Evolutionary conservation across 208 protist species (phyloP).

Genomic region (Porcisia hertigi): DNA sequence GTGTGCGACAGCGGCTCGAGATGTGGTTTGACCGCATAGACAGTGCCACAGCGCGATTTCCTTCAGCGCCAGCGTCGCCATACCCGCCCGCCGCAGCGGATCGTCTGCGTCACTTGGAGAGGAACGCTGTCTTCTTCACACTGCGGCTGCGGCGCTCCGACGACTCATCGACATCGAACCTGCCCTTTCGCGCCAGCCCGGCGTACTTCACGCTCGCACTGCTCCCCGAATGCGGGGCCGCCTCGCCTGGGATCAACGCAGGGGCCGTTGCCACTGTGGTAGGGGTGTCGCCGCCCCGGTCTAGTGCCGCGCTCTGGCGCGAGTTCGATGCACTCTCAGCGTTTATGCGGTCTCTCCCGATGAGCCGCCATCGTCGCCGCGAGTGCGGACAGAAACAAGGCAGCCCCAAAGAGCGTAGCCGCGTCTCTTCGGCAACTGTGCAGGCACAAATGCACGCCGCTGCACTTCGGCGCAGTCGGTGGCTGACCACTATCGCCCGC

Average conservation of each 20-base stretch:
- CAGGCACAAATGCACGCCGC: slow-evolving; percentile 5
- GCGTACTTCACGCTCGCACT: slow-evolving; percentile 9
- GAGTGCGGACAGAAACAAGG: neutral
- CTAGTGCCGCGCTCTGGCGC: slow-evolving; percentile 12
- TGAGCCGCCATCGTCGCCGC: neutral
- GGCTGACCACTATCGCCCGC: slow-evolving; percentile 13
- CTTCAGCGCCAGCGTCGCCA: neutral
- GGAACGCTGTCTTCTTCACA: slow-evolving; percentile 12
- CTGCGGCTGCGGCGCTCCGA: slow-evolving; percentile 4
- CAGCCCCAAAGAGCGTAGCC: neutral
- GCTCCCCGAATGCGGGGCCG: slow-evolving; percentile 9
- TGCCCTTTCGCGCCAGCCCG: neutral
- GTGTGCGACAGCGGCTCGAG: slow-evolving; percentile 7
- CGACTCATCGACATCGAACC: neutral
- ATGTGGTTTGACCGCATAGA: slow-evolving; percentile 24
- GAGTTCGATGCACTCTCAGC: slow-evolving; percentile 18
- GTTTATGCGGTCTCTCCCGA: slow-evolving; percentile 11
- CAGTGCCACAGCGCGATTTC: slow-evolving; percentile 9
- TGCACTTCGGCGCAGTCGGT: slow-evolving; percentile 20
- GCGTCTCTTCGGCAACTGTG: neutral
- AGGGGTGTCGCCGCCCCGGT: neutral
- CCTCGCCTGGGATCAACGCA: no score
- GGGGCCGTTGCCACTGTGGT: neutral
- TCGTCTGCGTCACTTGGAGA: slow-evolving; percentile 8
- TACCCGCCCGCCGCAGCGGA: slow-evolving; percentile 7